phyloP scores from a whole-genome alignment of 441 rosid genomes.

The Gossypium laxum region DNA sequence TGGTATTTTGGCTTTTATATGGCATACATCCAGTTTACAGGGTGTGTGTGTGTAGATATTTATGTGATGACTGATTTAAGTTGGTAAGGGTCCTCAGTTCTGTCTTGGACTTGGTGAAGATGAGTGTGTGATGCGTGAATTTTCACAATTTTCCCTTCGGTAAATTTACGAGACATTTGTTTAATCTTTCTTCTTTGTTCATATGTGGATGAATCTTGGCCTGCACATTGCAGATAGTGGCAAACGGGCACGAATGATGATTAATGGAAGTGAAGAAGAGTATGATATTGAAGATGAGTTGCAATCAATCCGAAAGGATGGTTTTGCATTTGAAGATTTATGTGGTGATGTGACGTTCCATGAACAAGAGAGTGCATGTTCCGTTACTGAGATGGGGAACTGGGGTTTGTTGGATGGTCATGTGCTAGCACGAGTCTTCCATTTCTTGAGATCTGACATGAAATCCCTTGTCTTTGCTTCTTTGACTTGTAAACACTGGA shows the following conservation, averaged over 20 bases:
- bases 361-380: conserved; percentile 33
- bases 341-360: conserved; percentile 52
- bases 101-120: background rate
- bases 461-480: conserved; percentile 72
- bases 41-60: background rate
- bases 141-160: background rate
- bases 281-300: conserved; percentile 46
- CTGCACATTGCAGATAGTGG: conserved; percentile 39
- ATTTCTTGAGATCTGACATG: conserved; percentile 71
- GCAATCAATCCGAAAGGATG: conserved; percentile 39
- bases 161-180: conserved; percentile 2
- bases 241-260: conserved; percentile 66
- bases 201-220: conserved; percentile 19
- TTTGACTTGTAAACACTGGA: conserved; percentile 88
- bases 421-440: conserved; percentile 71
- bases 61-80: background rate
- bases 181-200: conserved; percentile 1
- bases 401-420: conserved; percentile 86
- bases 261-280: conserved; percentile 61
- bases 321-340: conserved; percentile 65
- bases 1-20: background rate
- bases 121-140: background rate
- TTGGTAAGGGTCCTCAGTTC: background rate
- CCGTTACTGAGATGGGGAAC: conserved; percentile 33
- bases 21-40: background rate